Conservation (phyloP, 2,329 filamentous ascomycete genomes). For the Pseudovirgaria hyperparasitica region DNA sequence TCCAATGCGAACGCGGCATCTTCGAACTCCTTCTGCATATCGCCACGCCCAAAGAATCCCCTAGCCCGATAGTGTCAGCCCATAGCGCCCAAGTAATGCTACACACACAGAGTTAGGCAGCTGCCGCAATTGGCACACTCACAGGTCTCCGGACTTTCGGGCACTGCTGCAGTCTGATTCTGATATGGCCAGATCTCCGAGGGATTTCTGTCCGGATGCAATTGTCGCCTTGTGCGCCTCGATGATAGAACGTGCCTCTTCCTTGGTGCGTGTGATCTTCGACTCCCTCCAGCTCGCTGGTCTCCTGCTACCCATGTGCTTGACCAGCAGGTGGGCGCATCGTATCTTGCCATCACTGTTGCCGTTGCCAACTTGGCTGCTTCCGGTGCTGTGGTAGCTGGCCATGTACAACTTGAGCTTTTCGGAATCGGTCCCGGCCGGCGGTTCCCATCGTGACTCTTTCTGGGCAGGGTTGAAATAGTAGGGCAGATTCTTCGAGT, state of each 20-base stretch:
- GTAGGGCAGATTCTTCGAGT: slow-evolving; percentile 97
- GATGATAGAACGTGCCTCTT: slow-evolving; percentile 72
- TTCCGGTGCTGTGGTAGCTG: slow-evolving; percentile 57
- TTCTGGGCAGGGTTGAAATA: slow-evolving; percentile 88
- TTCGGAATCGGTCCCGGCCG: slow-evolving; percentile 74
- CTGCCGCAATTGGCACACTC: slow-evolving; percentile 20
- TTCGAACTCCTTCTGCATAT: slow-evolving; percentile 99
- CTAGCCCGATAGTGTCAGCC: slow-evolving; percentile 24
- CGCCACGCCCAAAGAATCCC: slow-evolving; percentile 83
- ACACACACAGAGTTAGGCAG: background rate
- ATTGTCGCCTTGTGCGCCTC: slow-evolving; percentile 65
- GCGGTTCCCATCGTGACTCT: slow-evolving; percentile 91
- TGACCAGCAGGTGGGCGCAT: slow-evolving; percentile 82
- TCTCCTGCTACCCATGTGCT: slow-evolving; percentile 78
- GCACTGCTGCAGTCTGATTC: slow-evolving; percentile 96
- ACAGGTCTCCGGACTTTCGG: slow-evolving; percentile 82
- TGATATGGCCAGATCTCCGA: slow-evolving; percentile 73
- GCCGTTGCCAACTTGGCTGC: slow-evolving; percentile 24
- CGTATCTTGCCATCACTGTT: slow-evolving; percentile 72
- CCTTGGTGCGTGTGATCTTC: slow-evolving; percentile 76
- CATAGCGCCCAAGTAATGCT: slow-evolving; percentile 1
- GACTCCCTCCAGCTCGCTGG: slow-evolving; percentile 89
- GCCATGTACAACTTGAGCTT: slow-evolving; percentile 94
- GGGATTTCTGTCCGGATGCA: slow-evolving; percentile 49
- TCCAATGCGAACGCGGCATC: slow-evolving; percentile 86